phyloP scores from a whole-genome alignment of 495 filamentous ascomycete species.

The Penicillium longicatenatum region DNA sequence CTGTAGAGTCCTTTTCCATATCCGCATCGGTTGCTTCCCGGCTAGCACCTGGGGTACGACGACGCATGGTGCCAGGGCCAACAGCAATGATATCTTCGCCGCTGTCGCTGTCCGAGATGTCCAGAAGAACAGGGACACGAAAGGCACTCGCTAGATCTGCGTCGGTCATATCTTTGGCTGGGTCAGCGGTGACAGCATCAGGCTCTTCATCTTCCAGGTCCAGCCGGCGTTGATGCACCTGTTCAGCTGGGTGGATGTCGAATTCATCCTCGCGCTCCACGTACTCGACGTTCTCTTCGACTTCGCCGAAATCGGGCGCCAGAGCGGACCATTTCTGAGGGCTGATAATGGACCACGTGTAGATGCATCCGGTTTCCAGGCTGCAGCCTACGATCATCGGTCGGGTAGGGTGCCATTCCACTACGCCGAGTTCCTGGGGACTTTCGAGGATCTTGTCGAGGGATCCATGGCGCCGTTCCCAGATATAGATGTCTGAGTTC shows the following conservation, averaged over 20 bases:
- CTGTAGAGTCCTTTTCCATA: conserved; percentile 39
- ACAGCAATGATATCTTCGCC: conserved; percentile 90
- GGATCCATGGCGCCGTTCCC: conserved; percentile 92
- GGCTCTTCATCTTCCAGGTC: conserved; percentile 89
- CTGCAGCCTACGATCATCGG: conserved; percentile 88
- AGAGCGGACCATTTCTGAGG: conserved; percentile 96
- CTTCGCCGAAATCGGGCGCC: conserved; percentile 94
- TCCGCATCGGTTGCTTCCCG: conserved; percentile 46
- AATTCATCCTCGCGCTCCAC: conserved; percentile 96
- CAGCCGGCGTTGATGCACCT: conserved; percentile 86
- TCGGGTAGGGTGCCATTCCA: conserved; percentile 95
- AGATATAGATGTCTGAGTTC: conserved; percentile 97
- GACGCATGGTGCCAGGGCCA: conserved; percentile 78
- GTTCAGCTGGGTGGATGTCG: conserved; percentile 93
- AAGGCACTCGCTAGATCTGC: conserved; percentile 62
- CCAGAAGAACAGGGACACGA: conserved; percentile 83
- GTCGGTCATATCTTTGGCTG: conserved; percentile 54
- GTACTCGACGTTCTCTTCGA: conserved; percentile 98
- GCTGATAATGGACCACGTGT: conserved; percentile 89
- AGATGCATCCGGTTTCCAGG: conserved; percentile 83
- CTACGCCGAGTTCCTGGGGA: conserved; percentile 88
- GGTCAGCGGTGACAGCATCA: conserved; percentile 79
- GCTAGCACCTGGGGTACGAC: conserved; percentile 66
- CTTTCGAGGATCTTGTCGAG: conserved; percentile 95
- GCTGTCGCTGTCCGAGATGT: conserved; percentile 72